Conservation (phyloP, 495 filamentous ascomycete genomes). For the Arthonia radiata region DNA sequence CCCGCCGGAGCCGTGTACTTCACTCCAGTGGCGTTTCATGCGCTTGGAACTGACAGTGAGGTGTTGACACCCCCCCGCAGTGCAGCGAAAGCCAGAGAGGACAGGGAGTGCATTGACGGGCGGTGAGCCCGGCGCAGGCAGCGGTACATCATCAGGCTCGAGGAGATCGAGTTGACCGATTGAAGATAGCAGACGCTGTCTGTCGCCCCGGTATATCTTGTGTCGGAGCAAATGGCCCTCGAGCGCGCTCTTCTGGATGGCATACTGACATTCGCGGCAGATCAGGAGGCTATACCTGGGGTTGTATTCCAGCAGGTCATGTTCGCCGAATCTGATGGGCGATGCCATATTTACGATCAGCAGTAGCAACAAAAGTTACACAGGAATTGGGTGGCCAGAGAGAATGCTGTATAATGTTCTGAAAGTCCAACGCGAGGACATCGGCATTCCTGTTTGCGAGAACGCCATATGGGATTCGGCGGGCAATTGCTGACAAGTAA, state of each 20-base stretch:
- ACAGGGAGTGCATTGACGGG: constrained; percentile 11
- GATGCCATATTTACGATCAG: constrained; percentile 3
- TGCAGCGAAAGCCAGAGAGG: constrained; percentile 11
- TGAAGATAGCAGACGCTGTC: constrained; percentile 9
- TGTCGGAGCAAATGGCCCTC: constrained; percentile 14
- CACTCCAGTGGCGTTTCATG: constrained; percentile 14
- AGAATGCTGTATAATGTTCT: too few relatives aligned
- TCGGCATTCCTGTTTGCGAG: too few relatives aligned
- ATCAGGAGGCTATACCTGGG: constrained; percentile 11
- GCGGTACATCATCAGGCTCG: constrained; percentile 11
- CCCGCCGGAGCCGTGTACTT: constrained; percentile 9
- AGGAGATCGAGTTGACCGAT: constrained; percentile 9
- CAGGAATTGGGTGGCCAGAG: too few relatives aligned
- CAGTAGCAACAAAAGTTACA: too few relatives aligned
- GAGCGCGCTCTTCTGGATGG: constrained; percentile 15
- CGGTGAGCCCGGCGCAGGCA: constrained; percentile 7
- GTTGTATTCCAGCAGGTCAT: constrained; percentile 11
- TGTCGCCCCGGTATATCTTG: constrained; percentile 14
- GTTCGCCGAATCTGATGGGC: constrained; percentile 3
- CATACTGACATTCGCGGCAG: constrained; percentile 16
- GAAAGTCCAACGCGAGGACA: too few relatives aligned
- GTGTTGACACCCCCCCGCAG: constrained; percentile 7
- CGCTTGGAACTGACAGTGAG: constrained; percentile 13
- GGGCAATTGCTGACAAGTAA: too few relatives aligned
- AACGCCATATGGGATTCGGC: too few relatives aligned